Evolutionary conservation across 768 basidiomycete genomes (phyloP), one percentile per base, ranked within the genome.

Genomic region (Leccinum boreale): DNA sequence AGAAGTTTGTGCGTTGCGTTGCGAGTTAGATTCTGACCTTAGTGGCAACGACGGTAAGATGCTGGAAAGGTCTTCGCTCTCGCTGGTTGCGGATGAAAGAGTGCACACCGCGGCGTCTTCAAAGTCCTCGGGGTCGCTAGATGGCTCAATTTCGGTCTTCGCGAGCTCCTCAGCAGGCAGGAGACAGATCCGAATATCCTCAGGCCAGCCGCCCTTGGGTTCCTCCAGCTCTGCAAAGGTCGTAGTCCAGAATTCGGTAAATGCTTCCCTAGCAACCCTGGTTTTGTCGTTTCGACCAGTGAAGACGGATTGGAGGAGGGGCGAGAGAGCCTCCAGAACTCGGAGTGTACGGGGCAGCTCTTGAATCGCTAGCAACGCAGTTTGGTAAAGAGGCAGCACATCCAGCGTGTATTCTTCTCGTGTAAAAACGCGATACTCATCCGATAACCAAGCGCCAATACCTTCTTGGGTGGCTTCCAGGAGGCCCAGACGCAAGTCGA

Each of bases 321-420:
- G 68, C 0, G 76, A 73, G n/a, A 88, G 70, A 1, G 67, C 60
- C n/a, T 77, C 73, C 28, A 90, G 71, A n/a, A 74, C 74, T 7
- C 70, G 63, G 12, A 73, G 42, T 1, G 71, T 74, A 5, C 65
- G 66, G 1, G 82, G 79, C 3, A 86, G 72, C 3, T 73, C 72
- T 58, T 79, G 81, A 31, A 88, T 74, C 53, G 77, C 73, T 53
- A 85, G 62, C 44, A 89, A 65, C 35, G 80, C 71, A 12, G 79
- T 83, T 65, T 88, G 79, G 62, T 90, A 92, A 52, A 90, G 65
- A 0, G 83, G 79, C 14, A 87, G 66, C 56, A 88, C 78, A 67
- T 89, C 86, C 60, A 82, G 76, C 17, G 73, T 72, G 57, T 89
- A 81, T 52, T 87, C 85, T 24, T 81, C 79, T 29, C 73, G 74